These are phyloP conservation scores for Talaromyces sp. DNA, from an alignment of 2,329 filamentous ascomycete genomes.

Conservation along the genomic window DNA sequence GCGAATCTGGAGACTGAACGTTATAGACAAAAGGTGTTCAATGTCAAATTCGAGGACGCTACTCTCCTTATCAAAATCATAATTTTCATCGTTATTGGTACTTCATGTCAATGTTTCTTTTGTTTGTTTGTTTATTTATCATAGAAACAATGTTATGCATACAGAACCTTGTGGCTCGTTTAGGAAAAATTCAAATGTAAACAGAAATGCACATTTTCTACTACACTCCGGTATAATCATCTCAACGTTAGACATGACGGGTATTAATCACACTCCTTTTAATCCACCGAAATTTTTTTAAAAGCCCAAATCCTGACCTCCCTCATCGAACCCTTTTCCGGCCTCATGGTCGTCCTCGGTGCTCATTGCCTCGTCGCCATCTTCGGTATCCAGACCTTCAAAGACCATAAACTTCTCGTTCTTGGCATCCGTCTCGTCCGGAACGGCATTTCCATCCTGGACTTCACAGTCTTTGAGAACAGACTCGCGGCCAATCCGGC, in stretches of 20 bases:
- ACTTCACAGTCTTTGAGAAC: constrained; percentile 87
- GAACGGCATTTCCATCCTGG: constrained; percentile 76
- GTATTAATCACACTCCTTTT: not conserved
- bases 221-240: not conserved
- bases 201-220: not conserved
- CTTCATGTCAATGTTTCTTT: too few species aligned
- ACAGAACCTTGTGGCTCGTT: too few species aligned
- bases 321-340: constrained; percentile 20
- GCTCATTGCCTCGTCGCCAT: constrained; percentile 14
- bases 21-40: too few species aligned
- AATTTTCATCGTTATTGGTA: too few species aligned
- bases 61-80: too few species aligned
- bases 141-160: too few species aligned
- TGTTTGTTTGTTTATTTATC: too few species aligned
- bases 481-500: constrained; percentile 75
- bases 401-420: constrained; percentile 59
- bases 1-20: too few species aligned
- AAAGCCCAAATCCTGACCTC: constrained; percentile 19
- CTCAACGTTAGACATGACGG: not conserved
- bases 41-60: too few species aligned
- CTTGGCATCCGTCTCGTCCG: constrained; percentile 67
- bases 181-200: not conserved
- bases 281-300: not conserved
- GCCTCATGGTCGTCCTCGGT: constrained; percentile 11
- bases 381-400: constrained; percentile 40